Conservation (phyloP, 2,329 filamentous ascomycete species). For the Chaetothyriales sp. region DNA sequence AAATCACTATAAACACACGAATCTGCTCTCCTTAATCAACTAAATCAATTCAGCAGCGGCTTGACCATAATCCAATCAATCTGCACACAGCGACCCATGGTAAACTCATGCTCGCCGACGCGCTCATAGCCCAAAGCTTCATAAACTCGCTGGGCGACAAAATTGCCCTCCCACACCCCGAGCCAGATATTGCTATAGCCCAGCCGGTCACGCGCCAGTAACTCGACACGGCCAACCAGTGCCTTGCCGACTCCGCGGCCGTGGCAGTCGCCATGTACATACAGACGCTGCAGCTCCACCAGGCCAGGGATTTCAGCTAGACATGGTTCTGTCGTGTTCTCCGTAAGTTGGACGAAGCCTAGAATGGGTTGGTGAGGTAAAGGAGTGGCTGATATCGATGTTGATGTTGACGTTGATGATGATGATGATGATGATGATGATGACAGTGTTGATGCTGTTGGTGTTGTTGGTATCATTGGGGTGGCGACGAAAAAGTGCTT, state of each 20-base stretch:
- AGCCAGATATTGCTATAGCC: slow-evolving; percentile 11
- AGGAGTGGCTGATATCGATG: neutral
- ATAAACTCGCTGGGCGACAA: slow-evolving; percentile 11
- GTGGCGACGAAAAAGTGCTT: slow-evolving; percentile 10
- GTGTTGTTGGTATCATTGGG: neutral
- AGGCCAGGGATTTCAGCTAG: slow-evolving; percentile 5
- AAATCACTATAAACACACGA: neutral
- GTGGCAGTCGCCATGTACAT: slow-evolving; percentile 8
- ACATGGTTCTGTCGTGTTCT: slow-evolving; percentile 11
- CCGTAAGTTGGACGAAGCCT: slow-evolving; percentile 11
- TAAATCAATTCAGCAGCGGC: neutral
- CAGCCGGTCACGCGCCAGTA: slow-evolving; percentile 2
- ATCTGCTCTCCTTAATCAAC: neutral
- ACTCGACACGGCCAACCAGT: slow-evolving; percentile 4
- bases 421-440: neutral
- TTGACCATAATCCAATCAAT: slow-evolving; percentile 15
- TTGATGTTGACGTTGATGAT: neutral
- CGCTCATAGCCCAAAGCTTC: slow-evolving; percentile 9
- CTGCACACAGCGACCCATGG: slow-evolving; percentile 14
- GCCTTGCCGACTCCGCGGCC: slow-evolving; percentile 7
- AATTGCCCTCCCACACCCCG: slow-evolving; percentile 15
- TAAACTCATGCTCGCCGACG: slow-evolving; percentile 13
- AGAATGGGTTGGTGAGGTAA: neutral
- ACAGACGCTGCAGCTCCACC: slow-evolving; percentile 13
- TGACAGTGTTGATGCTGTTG: neutral